Evolutionary conservation across 768 basidiomycete genomes (phyloP), one percentile per base, ranked within the genome.

Genomic region (Mycena indigotica): DNA sequence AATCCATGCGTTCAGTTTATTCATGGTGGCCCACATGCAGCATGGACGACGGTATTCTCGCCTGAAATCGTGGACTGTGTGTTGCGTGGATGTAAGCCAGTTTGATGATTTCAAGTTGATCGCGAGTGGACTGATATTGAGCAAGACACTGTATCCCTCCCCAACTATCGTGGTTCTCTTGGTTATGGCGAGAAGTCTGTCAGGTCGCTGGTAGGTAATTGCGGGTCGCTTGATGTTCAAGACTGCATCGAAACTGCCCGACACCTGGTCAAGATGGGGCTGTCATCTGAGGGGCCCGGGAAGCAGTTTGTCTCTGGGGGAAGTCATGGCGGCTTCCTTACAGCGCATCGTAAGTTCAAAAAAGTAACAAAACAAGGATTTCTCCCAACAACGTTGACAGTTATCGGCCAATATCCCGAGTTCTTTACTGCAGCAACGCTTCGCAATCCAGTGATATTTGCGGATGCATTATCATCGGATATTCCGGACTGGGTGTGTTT

Each of bases 371-470:
- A 25, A n/a, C 54, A 39, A 28, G 16, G 1, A 23, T 17, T 40
- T 6, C 50, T 23, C 49, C 16, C 53, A 30, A 17, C 17, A 19
- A 46, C 40, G n/a, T 53, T 45, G 28, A 8, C 38, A 88, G 87
- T 91, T 12, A 82, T 88, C 17, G 84, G 85, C 1, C 82, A 83
- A 57, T 80, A 78, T 62, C 87, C 88, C 0, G 76, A 80, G 17
- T 68, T 82, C 32, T 90, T 87, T 67, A 80, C 77, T 12, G 88
- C 85, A 0, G 84, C 84, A 0, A 80, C 82, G 24, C 66, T 89
- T 46, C 81, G 85, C 39, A 91, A 91, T 65, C 88, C 89, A 0
- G 89, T 90, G 53, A 85, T 84, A 38, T 84, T 84, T 3, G 76
- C 74, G 0, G 85, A 84, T 12, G 83, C 85, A 45, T 69, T 85